Percentiles rank a stretch among this genome's conserved stretches.
Evolutionary conservation across 1,284 basidiomycete species (phyloP).

Genomic region (Leccinum pachyderme): DNA sequence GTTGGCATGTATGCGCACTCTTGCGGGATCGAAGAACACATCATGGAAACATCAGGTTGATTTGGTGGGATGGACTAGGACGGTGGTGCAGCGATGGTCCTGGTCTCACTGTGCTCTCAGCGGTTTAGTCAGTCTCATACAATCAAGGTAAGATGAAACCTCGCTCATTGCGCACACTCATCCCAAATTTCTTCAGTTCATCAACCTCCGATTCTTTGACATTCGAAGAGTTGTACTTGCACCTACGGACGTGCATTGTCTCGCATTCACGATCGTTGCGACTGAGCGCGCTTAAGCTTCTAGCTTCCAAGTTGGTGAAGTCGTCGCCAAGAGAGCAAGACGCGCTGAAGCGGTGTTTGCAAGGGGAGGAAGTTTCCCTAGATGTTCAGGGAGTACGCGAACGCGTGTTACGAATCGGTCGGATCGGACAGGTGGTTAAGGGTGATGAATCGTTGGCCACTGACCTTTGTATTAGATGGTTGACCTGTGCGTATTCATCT

Average conservation of each 20-base stretch:
- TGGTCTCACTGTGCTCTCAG: constrained; percentile 57
- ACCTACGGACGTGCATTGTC: constrained; percentile 46
- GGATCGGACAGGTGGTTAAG: constrained; percentile 53
- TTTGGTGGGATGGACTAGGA: constrained; percentile 44
- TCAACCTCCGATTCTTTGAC: constrained; percentile 27
- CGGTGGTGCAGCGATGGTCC: constrained; percentile 52
- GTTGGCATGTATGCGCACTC: constrained; percentile 45
- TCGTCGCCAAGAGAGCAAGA: constrained; percentile 48
- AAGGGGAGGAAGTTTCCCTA: constrained; percentile 72
- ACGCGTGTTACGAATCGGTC: constrained; percentile 69
- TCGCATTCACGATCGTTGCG: constrained; percentile 61
- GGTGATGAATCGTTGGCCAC: constrained; percentile 52
- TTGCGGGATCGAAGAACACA: constrained; percentile 38
- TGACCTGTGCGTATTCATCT: constrained; percentile 48
- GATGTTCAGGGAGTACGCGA: constrained; percentile 81
- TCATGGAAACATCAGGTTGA: constrained; percentile 46
- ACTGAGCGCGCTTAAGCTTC: constrained; percentile 53
- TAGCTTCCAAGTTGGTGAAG: constrained; percentile 45
- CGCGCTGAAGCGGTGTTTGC: constrained; percentile 61
- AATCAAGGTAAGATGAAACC: constrained; percentile 41
- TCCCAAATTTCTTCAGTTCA: constrained; percentile 9
- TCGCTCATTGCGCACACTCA: neutral
- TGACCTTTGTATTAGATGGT: constrained; percentile 60
- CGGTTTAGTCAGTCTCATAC: constrained; percentile 50
- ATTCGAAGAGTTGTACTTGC: constrained; percentile 48